A percentile compares a stretch with the other conserved stretches of the same genome.
Conservation (phyloP, 345 rosid genomes). For the Hibiscus mutabilis region DNA sequence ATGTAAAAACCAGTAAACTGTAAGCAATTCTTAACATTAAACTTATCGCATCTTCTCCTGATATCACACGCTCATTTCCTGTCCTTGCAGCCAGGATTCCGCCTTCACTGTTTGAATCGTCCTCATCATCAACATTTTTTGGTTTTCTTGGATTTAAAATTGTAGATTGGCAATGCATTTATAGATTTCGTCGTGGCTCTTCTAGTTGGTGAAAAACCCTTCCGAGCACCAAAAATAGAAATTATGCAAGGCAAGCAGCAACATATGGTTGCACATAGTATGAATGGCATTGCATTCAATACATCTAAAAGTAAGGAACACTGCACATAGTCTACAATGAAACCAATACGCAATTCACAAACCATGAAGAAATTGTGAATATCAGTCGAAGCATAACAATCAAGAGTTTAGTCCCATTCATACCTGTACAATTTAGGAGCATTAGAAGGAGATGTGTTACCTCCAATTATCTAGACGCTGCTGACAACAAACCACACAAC, state of each 20-base stretch:
- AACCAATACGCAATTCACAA: slow-evolving; percentile 15
- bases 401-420: not conserved
- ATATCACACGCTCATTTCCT: slow-evolving; percentile 54
- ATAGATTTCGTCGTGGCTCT: slow-evolving; percentile 69
- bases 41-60: slow-evolving; percentile 91
- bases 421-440: slow-evolving; percentile 90
- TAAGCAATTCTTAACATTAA: not conserved
- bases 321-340: slow-evolving; percentile 76
- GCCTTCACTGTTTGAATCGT: slow-evolving; percentile 41
- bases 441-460: slow-evolving; percentile 63
- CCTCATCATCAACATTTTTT: slow-evolving; percentile 32
- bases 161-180: slow-evolving; percentile 65
- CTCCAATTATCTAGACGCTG: slow-evolving; percentile 88
- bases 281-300: slow-evolving; percentile 92
- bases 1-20: not conserved
- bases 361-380: not conserved
- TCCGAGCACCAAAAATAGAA: slow-evolving; percentile 69
- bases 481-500: slow-evolving; percentile 95
- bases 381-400: not conserved
- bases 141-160: slow-evolving; percentile 41
- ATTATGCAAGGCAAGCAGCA: slow-evolving; percentile 92
- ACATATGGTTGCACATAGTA: slow-evolving; percentile 81
- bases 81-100: slow-evolving; percentile 69
- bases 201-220: slow-evolving; percentile 64
- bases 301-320: slow-evolving; percentile 84